A percentile compares a stretch with the other conserved stretches of the same genome.
These are phyloP conservation scores for Trichomonas vaginalis DNA, from an alignment of 208 protist species.

Conservation along the genomic window DNA sequence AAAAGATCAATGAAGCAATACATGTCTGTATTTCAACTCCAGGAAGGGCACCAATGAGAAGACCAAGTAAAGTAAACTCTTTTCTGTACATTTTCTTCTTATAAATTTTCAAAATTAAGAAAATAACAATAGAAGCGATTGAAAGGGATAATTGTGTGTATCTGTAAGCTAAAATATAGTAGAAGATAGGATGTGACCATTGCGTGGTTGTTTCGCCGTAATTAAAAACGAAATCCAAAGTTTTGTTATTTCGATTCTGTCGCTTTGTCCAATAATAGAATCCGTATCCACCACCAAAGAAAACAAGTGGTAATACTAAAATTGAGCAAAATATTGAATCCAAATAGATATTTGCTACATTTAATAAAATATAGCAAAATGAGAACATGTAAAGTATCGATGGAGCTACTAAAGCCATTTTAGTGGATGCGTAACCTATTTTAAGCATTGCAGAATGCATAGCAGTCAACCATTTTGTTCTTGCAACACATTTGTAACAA, in stretches of 20 bases:
- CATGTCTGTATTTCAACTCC: background rate
- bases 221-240: background rate
- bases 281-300: background rate
- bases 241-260: background rate
- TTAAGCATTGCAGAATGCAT: background rate
- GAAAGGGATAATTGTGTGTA: background rate
- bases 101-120: background rate
- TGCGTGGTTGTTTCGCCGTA: background rate
- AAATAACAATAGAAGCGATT: background rate
- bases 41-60: background rate
- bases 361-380: background rate
- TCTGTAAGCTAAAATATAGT: background rate
- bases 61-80: background rate
- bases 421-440: background rate
- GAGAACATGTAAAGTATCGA: background rate
- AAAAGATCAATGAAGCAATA: background rate
- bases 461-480: background rate
- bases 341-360: background rate
- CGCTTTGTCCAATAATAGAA: background rate
- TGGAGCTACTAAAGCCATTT: background rate
- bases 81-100: background rate
- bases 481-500: background rate
- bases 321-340: background rate
- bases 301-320: background rate
- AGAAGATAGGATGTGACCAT: background rate